A percentile compares a stretch with the other conserved stretches of the same genome.
Evolutionary conservation across 306 rosid genomes (phyloP).

Genomic region (Amphicarpaea edgeworthii): DNA sequence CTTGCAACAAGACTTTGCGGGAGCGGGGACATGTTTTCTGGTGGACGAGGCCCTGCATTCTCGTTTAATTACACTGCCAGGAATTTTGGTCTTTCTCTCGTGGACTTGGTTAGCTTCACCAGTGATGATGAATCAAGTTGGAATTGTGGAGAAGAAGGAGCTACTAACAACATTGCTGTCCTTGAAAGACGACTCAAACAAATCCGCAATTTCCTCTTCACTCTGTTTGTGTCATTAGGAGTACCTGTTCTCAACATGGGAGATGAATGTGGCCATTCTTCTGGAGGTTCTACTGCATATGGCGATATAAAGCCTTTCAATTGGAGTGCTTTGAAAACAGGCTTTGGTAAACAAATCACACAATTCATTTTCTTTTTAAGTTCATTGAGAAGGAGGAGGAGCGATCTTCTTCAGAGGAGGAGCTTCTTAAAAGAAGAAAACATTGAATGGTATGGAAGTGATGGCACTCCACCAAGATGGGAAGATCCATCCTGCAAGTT

Average conservation of each 20-base stretch:
- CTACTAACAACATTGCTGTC: slow-evolving; percentile 59
- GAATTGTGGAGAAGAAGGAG: slow-evolving; percentile 99
- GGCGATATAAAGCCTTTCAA: slow-evolving; percentile 62
- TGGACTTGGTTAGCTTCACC: slow-evolving; percentile 92
- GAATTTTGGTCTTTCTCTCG: slow-evolving; percentile 77
- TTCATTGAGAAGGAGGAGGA: slow-evolving; percentile 65
- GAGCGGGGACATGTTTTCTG: slow-evolving; percentile 77
- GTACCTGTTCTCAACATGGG: slow-evolving; percentile 97
- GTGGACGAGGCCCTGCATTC: slow-evolving; percentile 86
- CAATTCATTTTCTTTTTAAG: slow-evolving; percentile 74
- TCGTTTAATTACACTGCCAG: slow-evolving; percentile 74
- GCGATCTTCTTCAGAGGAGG: slow-evolving; percentile 71
- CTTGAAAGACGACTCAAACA: slow-evolving; percentile 86
- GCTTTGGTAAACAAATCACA: slow-evolving; percentile 71
- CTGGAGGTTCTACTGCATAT: slow-evolving; percentile 69
- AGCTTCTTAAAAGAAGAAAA: slow-evolving; percentile 76
- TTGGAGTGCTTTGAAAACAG: slow-evolving; percentile 71
- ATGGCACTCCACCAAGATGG: slow-evolving; percentile 74
- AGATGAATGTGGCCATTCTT: slow-evolving; percentile 88
- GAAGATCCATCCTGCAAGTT: slow-evolving; percentile 79
- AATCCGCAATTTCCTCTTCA: slow-evolving; percentile 78
- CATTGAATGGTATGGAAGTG: slow-evolving; percentile 75
- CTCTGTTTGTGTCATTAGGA: slow-evolving; percentile 80
- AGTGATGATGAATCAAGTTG: slow-evolving; percentile 72
- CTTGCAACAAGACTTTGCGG: slow-evolving; percentile 98